Evolutionary conservation across 345 rosid genomes (phyloP), one percentile per base, ranked within the genome.

Genomic region (Eucalyptus melliodora): DNA sequence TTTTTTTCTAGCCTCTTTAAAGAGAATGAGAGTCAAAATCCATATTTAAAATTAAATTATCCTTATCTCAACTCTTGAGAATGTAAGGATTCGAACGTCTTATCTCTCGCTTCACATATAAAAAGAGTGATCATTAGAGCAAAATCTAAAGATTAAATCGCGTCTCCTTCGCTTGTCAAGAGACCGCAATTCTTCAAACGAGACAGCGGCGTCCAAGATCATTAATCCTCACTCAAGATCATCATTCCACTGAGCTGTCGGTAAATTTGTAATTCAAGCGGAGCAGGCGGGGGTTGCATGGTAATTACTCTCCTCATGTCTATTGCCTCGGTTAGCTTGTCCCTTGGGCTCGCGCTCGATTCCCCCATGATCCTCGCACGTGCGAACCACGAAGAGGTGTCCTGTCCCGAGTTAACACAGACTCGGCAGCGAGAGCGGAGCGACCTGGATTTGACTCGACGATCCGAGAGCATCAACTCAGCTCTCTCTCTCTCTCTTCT

Each of bases 1-100:
- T 50, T 51, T 51, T 50, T 53, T 53, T 59, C 15, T 21, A 21
- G 0, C 0, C 0, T 21, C 0, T 53, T 53, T 53, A 8, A 53
- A 53, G 2, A 21, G 0, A 19, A 53, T 21, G 26, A 2, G 2
- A 53, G 2, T 53, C 0, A 53, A 21, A 53, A 53, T 0, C 0
- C 2, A 2, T 7, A 21, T 53, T 53, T 21, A 0, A 53, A 53
- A 53, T 19, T 53, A 53, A 53, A 19, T 19, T 1, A 0, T 8
- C 0, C 0, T 53, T 53, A 53, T 19, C 59, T 53, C 10, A 53
- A 53, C 1, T 1, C 0, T 53, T 53, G 5, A 0, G 0, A 53
- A 53, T 3, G 2, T 8, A 1, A 53, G 2, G 2, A 53, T 53
- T 53, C 10, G 5, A 53, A 53, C 2, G 4, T 0, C 2, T 53